Evolutionary conservation across 352 stramenopile genomes (phyloP), one percentile per base, ranked within the genome.

Genomic region (Phytophthora pini): DNA sequence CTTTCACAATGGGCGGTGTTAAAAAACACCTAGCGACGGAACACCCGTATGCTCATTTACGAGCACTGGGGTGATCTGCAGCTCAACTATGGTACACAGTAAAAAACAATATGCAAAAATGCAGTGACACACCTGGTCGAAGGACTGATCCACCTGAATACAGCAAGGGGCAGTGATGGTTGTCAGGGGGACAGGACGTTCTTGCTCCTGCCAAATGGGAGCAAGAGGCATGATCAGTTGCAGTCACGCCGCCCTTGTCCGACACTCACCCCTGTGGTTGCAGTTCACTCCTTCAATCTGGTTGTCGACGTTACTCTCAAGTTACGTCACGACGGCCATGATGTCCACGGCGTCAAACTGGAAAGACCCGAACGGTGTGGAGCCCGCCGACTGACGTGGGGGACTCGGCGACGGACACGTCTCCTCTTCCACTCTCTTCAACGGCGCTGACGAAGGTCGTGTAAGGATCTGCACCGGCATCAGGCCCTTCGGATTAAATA

Each of bases 291-390:
- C 38, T 62, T 71, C 53, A 29, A 65, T 67, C 55, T 57, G n/a
- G 54, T 48, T 71, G 56, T 70, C 61, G 29, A 72, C 61, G 65
- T 17, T 49, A 77, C 59, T 55, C 7, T 52, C 43, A 59, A 43
- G 32, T 83, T 80, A 94, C 55, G 76, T 94, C 57, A 95, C 83
- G 66, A 88, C 90, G n/a, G 86, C 86, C 88, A 96, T 96, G 60
- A 96, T 96, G 64, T 94, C 86, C 48, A 80, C 76, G 20, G 84
- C 79, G 56, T 96, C 84, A 72, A 96, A 96, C 55, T 83, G 79
- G 71, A 96, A 96, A 11, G 68, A 74, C 36, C 68, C 77, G 57
- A 89, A 84, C 32, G 79, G 79, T 36, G 81, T 64, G 31, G 71
- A 69, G 7, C 65, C 56, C 31, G 67, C 44, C 56, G 63, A 71